Evolutionary conservation across 768 basidiomycete species (phyloP).

Genomic region (Holtermanniella nyarrowii): DNA sequence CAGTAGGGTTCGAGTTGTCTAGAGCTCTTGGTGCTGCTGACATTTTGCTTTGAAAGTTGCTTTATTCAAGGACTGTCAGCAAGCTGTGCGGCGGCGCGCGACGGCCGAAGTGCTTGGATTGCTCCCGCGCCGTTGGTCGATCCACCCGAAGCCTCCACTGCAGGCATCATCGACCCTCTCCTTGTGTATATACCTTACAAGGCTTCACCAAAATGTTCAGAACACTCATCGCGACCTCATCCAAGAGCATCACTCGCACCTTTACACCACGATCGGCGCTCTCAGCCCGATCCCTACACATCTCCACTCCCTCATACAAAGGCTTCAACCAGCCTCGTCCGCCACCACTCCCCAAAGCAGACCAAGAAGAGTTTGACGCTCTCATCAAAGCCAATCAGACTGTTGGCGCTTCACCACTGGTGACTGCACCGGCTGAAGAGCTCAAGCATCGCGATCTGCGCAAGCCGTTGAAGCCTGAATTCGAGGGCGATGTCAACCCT

Average conservation of each 20-base stretch:
- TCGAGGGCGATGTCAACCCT: slow-evolving; percentile 37
- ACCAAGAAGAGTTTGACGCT: slow-evolving; percentile 38
- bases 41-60: too few relatives aligned
- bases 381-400: slow-evolving; percentile 23
- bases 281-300: neutral
- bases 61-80: too few relatives aligned
- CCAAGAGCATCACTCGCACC: neutral
- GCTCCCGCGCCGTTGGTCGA: too few relatives aligned
- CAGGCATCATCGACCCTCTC: too few relatives aligned
- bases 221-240: neutral
- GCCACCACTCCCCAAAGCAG: slow-evolving; percentile 26
- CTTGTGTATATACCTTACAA: too few relatives aligned
- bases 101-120: too few relatives aligned
- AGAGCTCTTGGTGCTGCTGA: slow-evolving; percentile 24
- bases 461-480: slow-evolving; percentile 27
- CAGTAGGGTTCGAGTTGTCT: slow-evolving; percentile 78
- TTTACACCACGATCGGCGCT: neutral
- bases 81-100: too few relatives aligned
- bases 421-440: slow-evolving; percentile 11
- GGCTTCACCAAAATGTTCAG: too few relatives aligned
- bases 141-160: too few relatives aligned
- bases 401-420: slow-evolving; percentile 20
- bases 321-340: slow-evolving; percentile 30
- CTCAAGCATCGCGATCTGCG: slow-evolving; percentile 32
- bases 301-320: neutral